phyloP scores from a whole-genome alignment of 148 eudicot genomes.

The Fallopia convolvulus region DNA sequence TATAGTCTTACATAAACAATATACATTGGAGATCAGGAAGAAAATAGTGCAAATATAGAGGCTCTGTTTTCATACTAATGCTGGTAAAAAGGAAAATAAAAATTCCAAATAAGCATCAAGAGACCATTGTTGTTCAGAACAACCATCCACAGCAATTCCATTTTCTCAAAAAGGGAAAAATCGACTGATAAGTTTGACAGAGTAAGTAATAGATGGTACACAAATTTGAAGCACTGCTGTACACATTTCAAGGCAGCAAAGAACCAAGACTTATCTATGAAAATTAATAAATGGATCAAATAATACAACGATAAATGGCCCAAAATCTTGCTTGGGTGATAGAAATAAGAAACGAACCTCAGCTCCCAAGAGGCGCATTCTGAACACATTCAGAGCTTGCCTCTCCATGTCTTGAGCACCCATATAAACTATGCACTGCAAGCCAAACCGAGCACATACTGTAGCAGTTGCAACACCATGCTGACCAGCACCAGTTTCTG shows the following conservation, averaged over 20 bases:
- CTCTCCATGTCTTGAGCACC: conserved; percentile 78
- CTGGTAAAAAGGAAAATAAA: background rate
- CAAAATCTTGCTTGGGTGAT: background rate
- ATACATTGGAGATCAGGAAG: background rate
- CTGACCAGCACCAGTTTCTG: conserved; percentile 78
- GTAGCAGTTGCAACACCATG: conserved; percentile 78
- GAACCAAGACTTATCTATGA: background rate
- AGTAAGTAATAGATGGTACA: background rate
- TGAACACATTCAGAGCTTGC: conserved; percentile 56
- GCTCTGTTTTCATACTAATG: background rate
- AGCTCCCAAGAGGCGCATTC: conserved; percentile 70
- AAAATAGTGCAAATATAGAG: background rate
- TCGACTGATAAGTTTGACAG: background rate
- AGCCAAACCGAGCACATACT: conserved; percentile 60
- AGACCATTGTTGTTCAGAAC: background rate
- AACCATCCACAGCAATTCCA: background rate
- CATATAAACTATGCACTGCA: conserved; percentile 53
- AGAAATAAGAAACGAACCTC: conserved; percentile 32
- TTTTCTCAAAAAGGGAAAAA: background rate
- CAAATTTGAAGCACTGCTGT: background rate
- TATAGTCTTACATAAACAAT: background rate
- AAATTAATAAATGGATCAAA: background rate
- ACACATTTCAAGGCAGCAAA: background rate
- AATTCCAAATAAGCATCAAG: background rate
- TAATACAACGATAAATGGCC: background rate